Evolutionary conservation across 2,329 filamentous ascomycete species (phyloP).

Genomic region (Thelonectria rubi): DNA sequence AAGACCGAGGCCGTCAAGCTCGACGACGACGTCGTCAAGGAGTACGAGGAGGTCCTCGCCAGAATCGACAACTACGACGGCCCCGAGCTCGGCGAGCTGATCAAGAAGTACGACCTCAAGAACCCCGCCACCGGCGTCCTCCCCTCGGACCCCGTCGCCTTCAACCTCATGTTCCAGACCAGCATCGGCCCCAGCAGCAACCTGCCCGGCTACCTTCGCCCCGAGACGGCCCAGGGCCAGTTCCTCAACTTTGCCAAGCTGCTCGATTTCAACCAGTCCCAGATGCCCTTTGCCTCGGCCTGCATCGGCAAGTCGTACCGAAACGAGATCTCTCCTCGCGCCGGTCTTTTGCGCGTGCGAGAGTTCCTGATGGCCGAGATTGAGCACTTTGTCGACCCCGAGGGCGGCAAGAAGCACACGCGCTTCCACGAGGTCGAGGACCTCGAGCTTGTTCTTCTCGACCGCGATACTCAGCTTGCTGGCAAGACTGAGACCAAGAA

Average conservation of each 20-base stretch:
- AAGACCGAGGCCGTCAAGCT: slow-evolving; percentile 83
- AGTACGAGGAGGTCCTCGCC: slow-evolving; percentile 91
- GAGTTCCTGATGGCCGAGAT: slow-evolving; percentile 99
- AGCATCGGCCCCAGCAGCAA: slow-evolving; percentile 93
- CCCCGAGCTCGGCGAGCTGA: slow-evolving; percentile 84
- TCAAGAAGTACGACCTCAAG: slow-evolving; percentile 89
- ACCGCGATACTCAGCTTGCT: slow-evolving; percentile 84
- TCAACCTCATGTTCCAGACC: slow-evolving; percentile 99
- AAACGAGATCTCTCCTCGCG: slow-evolving; percentile 95
- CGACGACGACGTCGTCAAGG: slow-evolving; percentile 83
- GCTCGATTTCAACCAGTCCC: slow-evolving; percentile 92
- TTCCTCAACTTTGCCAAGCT: slow-evolving; percentile 98
- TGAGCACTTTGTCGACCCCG: slow-evolving; percentile 96
- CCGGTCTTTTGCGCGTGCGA: slow-evolving; percentile 90
- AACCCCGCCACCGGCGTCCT: slow-evolving; percentile 83
- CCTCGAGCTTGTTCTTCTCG: slow-evolving; percentile 83
- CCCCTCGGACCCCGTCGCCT: slow-evolving; percentile 82
- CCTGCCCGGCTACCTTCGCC: slow-evolving; percentile 83
- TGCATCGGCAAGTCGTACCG: slow-evolving; percentile 98
- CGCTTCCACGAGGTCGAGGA: slow-evolving; percentile 88
- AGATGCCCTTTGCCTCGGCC: slow-evolving; percentile 96
- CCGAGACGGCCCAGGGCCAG: slow-evolving; percentile 97
- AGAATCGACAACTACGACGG: slow-evolving; percentile 96
- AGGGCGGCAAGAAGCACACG: slow-evolving; percentile 92
- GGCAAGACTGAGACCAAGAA: slow-evolving; percentile 81